Percentiles rank a stretch among this genome's conserved stretches.
These are phyloP conservation scores for Alternaria gaisen DNA, from an alignment of 2,329 filamentous ascomycete genomes.

Conservation along the genomic window DNA sequence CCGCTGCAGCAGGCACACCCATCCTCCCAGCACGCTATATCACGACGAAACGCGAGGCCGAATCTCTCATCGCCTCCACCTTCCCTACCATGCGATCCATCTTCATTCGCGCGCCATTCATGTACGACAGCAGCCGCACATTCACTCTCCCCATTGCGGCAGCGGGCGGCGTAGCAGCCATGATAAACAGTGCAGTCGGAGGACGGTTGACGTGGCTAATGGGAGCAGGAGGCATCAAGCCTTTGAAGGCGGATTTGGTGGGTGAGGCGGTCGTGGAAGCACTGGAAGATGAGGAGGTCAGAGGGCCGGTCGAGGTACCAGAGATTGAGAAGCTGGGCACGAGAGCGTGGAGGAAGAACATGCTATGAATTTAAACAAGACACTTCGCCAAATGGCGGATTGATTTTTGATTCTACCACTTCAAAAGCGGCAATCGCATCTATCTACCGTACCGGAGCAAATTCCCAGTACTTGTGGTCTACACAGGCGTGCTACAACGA, in stretches of 20 bases:
- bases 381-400: neutral
- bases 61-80: conserved; percentile 74
- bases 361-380: conserved; percentile 68
- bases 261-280: conserved; percentile 91
- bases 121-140: conserved; percentile 84
- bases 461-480: neutral
- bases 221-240: conserved; percentile 84
- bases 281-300: conserved; percentile 74
- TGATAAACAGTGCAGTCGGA: conserved; percentile 80
- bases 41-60: conserved; percentile 89
- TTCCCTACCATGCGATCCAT: conserved; percentile 80
- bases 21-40: conserved; percentile 88
- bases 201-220: conserved; percentile 79
- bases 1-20: conserved; percentile 84
- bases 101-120: conserved; percentile 85
- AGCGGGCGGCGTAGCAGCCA: conserved; percentile 74
- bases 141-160: conserved; percentile 88
- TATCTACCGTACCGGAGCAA: neutral
- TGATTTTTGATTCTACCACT: neutral
- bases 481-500: neutral
- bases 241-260: conserved; percentile 85
- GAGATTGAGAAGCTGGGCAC: conserved; percentile 83
- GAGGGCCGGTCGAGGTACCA: conserved; percentile 78
- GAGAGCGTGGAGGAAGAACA: conserved; percentile 86
- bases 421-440: neutral